These are phyloP conservation scores for Aspergillus calidoustus DNA, from an alignment of 2,329 filamentous ascomycete species.

Conservation along the genomic window DNA sequence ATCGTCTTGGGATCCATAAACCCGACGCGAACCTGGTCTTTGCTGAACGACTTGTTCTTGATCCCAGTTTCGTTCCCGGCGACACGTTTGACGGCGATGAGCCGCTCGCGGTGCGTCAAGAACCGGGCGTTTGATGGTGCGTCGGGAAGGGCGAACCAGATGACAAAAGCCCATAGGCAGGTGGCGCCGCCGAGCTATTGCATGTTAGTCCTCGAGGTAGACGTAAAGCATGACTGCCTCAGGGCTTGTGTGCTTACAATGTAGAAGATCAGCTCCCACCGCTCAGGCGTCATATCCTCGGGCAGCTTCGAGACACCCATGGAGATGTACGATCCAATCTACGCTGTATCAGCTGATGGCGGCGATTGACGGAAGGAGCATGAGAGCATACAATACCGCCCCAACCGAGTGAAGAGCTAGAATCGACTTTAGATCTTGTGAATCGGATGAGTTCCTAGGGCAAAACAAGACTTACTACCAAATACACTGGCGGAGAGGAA, in stretches of 20 bases:
- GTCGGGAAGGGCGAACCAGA: constrained; percentile 11
- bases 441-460: too few relatives aligned
- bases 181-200: neutral
- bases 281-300: neutral
- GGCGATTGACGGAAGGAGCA: constrained; percentile 10
- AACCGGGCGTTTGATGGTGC: constrained; percentile 17
- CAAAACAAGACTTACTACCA: constrained; percentile 4
- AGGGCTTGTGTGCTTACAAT: neutral
- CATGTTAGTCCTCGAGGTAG: too few relatives aligned
- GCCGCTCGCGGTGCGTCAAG: constrained; percentile 6
- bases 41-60: constrained; percentile 17
- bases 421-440: too few relatives aligned
- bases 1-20: constrained; percentile 19
- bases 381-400: constrained; percentile 20
- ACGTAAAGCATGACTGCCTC: too few relatives aligned
- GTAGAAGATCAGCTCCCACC: constrained; percentile 20
- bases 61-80: constrained; percentile 8
- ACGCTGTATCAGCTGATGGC: too few relatives aligned
- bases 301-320: constrained; percentile 11
- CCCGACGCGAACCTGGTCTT: constrained; percentile 3
- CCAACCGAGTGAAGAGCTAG: constrained; percentile 15
- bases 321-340: too few relatives aligned
- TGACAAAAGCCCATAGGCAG: constrained; percentile 19
- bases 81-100: constrained; percentile 17
- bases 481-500: constrained; percentile 21